These are phyloP conservation scores for Capsicum baccatum DNA, from an alignment of 257 asterid genomes.

Conservation along the genomic window DNA sequence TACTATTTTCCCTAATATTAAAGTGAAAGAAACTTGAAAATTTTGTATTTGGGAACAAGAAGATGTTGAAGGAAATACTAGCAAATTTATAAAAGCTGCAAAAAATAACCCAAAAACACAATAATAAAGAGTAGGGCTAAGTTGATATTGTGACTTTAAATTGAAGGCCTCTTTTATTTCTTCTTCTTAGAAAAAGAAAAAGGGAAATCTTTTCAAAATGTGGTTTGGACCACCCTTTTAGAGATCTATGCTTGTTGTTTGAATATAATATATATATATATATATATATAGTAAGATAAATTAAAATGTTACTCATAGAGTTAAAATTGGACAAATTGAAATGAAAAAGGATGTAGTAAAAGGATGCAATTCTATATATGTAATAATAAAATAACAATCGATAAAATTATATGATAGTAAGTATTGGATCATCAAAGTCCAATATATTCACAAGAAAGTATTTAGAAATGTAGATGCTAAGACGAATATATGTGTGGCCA, in stretches of 20 bases:
- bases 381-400: too few relatives aligned
- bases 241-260: background rate
- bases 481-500: too few relatives aligned
- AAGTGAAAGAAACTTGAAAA: too few relatives aligned
- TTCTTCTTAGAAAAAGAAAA: background rate
- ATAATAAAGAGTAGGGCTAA: background rate
- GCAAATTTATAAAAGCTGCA: constrained; percentile 24
- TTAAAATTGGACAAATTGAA: background rate
- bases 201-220: background rate
- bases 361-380: too few relatives aligned
- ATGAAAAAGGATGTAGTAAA: background rate
- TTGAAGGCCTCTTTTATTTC: background rate
- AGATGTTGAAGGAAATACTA: background rate
- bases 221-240: background rate
- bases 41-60: too few relatives aligned
- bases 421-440: too few relatives aligned
- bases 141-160: constrained; percentile 12
- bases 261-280: background rate
- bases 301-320: background rate
- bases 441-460: too few relatives aligned
- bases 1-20: too few relatives aligned
- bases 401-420: too few relatives aligned
- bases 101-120: background rate
- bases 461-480: too few relatives aligned
- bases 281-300: background rate